phyloP scores from a whole-genome alignment of 305 asterid genomes.

The Plantago coronopus region DNA sequence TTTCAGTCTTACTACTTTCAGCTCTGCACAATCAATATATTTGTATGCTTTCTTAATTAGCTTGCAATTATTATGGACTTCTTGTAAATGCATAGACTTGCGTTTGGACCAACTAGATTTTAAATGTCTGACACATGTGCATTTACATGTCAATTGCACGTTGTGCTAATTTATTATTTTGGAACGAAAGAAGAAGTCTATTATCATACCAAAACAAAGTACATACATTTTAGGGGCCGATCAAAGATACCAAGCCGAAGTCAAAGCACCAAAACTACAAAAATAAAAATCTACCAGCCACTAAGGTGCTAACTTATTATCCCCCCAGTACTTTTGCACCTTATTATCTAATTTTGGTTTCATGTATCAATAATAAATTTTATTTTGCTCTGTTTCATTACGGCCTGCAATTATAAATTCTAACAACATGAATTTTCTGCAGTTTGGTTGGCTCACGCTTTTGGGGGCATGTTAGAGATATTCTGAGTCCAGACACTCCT shows the following conservation, averaged over 20 bases:
- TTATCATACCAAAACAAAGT: too few species aligned
- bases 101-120: neutral
- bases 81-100: neutral
- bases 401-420: slow-evolving; percentile 20
- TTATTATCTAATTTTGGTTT: neutral
- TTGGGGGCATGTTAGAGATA: slow-evolving; percentile 62
- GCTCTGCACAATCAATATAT: too few species aligned
- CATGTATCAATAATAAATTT: neutral
- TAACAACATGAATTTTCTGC: slow-evolving; percentile 30
- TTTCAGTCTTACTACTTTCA: neutral
- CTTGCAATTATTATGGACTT: neutral
- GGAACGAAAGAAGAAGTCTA: too few species aligned
- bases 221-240: too few species aligned
- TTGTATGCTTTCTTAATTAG: neutral
- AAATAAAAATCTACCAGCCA: too few species aligned
- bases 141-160: slow-evolving; percentile 10
- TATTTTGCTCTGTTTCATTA: neutral
- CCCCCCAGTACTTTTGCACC: slow-evolving; percentile 4
- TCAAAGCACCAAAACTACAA: too few species aligned
- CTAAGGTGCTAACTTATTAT: too few species aligned
- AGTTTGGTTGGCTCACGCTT: slow-evolving; percentile 76
- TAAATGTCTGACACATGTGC: neutral
- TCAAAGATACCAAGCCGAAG: too few species aligned
- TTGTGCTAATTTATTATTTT: slow-evolving; percentile 11
- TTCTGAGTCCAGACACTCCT: slow-evolving; percentile 73